Evolutionary conservation across 371 early-diverging fungal genomes (phyloP), one percentile per base, ranked within the genome.

Genomic region (Apophysomyces variabilis): DNA sequence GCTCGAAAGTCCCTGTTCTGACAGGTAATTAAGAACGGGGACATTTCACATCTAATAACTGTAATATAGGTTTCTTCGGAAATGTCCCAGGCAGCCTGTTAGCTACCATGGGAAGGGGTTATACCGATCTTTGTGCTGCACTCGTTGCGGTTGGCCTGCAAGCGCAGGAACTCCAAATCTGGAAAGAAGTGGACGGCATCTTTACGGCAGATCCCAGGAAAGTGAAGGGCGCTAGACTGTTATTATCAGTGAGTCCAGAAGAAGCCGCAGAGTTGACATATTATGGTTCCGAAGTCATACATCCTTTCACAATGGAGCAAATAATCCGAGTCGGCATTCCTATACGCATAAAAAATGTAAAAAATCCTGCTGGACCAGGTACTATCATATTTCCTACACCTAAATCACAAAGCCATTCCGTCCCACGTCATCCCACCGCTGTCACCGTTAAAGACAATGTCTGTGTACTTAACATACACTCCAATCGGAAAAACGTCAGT

Each of bases 121-220:
- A 99, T 78, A 98, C 98, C 0, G 99, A 99, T 74, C 85, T 98
- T 44, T 94, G 97, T n/a, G 97, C 99, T 7, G 99, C 99, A 0
- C 79, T 99, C 57, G 81, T 93, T 26, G 96, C 99, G 0, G 98
- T 96, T 8, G 98, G 94, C 0, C 65, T 95, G 9, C 74, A 80
- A 37, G 91, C 93, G 1, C 78, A 89, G 62, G 99, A 99, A 74
- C 84, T 98, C 50, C 98, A 98, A 74, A 94, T 99, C 14, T 98
- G 98, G 98, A 99, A 99, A 76, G 99, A 99, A 73, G 99, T 99
- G 1, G 99, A 98, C 72, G 99, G 99, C 39, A 96, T 99, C 50
- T 99, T 96, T 72, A 98, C 98, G 0, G 99, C 99, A 0, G 99
- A 99, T 74, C 99, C 99, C n/a, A 91, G 96, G 39, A 97, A 97